A percentile compares a stretch with the other conserved stretches of the same genome.
Conservation (phyloP, 2,329 filamentous ascomycete species). For the Fusarium globosum region DNA sequence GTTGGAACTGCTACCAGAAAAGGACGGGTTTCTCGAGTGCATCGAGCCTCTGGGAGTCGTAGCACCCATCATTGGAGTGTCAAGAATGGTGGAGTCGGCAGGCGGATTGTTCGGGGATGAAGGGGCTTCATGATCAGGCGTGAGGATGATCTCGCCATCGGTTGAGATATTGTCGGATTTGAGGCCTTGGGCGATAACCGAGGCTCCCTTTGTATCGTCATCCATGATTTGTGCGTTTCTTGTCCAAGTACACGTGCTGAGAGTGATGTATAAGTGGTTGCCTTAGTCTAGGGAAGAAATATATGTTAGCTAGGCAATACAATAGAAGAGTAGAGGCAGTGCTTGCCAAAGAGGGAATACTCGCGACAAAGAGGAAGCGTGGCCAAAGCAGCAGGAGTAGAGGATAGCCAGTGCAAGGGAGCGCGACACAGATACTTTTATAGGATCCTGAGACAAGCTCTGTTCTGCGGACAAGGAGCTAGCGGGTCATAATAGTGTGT, state of each 20-base stretch:
- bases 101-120: constrained; percentile 58
- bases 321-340: not conserved
- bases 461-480: not conserved
- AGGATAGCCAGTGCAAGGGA: constrained; percentile 12
- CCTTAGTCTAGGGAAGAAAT: not conserved
- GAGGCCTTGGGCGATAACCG: constrained; percentile 25
- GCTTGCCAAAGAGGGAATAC: not conserved
- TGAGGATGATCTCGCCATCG: constrained; percentile 54
- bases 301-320: not conserved
- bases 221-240: constrained; percentile 41
- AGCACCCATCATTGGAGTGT: constrained; percentile 64
- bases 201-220: constrained; percentile 34
- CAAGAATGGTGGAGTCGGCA: constrained; percentile 56
- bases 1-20: constrained; percentile 85
- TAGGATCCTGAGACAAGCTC: constrained; percentile 4
- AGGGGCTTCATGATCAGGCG: constrained; percentile 52
- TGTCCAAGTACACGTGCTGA: constrained; percentile 6
- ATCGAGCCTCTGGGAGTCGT: constrained; percentile 61
- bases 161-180: constrained; percentile 43
- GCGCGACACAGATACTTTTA: constrained; percentile 25
- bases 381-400: not conserved
- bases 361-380: constrained; percentile 1
- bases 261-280: not conserved
- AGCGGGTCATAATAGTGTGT: constrained; percentile 19
- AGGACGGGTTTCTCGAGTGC: constrained; percentile 81